Base-by-base conservation (phyloP, 768 basidiomycete species). In the Boletus pseudopeckii region DNA sequence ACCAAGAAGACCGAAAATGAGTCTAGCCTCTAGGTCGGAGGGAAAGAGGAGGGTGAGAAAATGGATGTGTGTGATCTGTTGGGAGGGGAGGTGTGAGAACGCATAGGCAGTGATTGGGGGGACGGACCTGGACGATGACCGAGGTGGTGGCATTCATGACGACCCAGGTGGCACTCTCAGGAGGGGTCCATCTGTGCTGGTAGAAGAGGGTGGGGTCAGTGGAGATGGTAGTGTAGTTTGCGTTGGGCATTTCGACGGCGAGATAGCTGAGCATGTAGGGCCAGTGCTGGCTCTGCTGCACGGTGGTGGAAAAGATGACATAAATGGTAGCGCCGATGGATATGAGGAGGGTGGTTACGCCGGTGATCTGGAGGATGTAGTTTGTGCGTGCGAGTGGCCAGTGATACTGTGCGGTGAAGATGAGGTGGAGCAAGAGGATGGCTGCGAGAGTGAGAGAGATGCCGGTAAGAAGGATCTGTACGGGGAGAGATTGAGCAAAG, bases 251-350 rank as follows among this genome's bases (percentile, higher is more conserved):
- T 55, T 83, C 78, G 36, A 95, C 82, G 7, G 91, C 85, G 50
- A 98, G 79, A 64, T 97, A 99, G 62, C 86, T 88, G 38, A 98
- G 83, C 90, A 97, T 96, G 70, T 93, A 99, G 1, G 97, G 95
- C 93, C 93, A 97, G 39, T 75, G 73, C 58, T 81, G 76, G 61
- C 88, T 91, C 64, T 88, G 83, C 3, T 73, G 62, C 4, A 80
- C 69, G 1, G 85, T 74, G 1, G 80, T 74, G 2, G 79, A 73
- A 7, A 96, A 76, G 18, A 96, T 79, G 59, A 93, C 80, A 64
- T 84, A 81, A 44, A 95, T 75, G 1, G 88, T 91, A 9, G 90
- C 88, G 44, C 85, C 79, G 50, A 88, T 78, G 15, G 86, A 88
- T 34, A 88, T 79, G 53, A 97, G 80, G 20, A 96, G 83, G 4